Percentiles rank a stretch among this genome's conserved stretches.
phyloP scores from a whole-genome alignment of 257 asterid species.

The Nyctanthes arbortristis region DNA sequence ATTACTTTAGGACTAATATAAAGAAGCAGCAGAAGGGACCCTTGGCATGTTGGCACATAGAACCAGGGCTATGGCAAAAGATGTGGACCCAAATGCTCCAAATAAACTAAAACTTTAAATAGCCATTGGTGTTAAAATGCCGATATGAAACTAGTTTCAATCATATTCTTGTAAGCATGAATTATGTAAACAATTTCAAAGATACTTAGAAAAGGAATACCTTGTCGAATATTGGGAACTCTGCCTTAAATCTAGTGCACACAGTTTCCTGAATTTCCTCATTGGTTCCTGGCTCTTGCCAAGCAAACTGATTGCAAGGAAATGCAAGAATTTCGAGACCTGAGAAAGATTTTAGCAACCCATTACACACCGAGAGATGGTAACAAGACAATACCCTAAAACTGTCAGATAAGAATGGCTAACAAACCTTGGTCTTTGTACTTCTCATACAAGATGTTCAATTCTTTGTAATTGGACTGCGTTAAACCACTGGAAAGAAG shows the following conservation, averaged over 20 bases:
- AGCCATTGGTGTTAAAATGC: neutral
- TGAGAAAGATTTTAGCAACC: slow-evolving; percentile 25
- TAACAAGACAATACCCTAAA: neutral
- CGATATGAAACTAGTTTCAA: neutral
- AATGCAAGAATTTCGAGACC: slow-evolving; percentile 90
- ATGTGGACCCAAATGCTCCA: no score
- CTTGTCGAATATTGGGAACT: slow-evolving; percentile 85
- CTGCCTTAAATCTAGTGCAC: slow-evolving; percentile 78
- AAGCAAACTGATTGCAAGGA: slow-evolving; percentile 92
- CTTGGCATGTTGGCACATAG: no score
- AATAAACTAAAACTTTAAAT: no score
- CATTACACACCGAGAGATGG: neutral
- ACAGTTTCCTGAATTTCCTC: slow-evolving; percentile 73
- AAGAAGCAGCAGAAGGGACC: neutral
- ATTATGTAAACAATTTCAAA: neutral
- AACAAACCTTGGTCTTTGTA: slow-evolving; percentile 73
- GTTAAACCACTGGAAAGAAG: slow-evolving; percentile 61
- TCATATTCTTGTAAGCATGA: neutral
- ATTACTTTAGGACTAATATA: neutral
- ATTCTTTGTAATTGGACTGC: slow-evolving; percentile 74
- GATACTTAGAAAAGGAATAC: slow-evolving; percentile 30
- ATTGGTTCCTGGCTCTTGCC: slow-evolving; percentile 89
- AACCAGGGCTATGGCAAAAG: no score
- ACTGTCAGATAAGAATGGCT: slow-evolving; percentile 11
- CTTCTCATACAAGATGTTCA: slow-evolving; percentile 68